Evolutionary conservation across 2,329 filamentous ascomycete species (phyloP), one percentile per base, ranked within the genome.

Genomic region (Teratosphaeriaceae sp.): DNA sequence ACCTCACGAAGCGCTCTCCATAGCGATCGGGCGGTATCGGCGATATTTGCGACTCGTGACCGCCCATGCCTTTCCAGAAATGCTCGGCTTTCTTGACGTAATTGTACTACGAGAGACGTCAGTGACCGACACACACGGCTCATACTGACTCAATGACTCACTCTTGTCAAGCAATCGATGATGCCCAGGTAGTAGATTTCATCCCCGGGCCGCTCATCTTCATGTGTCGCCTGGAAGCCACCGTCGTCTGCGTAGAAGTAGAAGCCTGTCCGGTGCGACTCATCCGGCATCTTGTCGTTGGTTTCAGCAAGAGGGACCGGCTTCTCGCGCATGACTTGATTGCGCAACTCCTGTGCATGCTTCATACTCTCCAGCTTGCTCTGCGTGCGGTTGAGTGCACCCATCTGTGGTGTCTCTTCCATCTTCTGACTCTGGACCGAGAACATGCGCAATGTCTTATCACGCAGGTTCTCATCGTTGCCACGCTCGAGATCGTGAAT

Each of bases 111-210:
- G 6, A 38, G 3, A 20, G 7, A 36, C 15, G 21, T 35, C 9
- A 23, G 31, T 44, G 19, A 46, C 16, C 15, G 5, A 34, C 5
- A 6, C 15, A 4, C 5, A 3, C 15, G 31, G 5, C 19, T 8
- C 39, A 8, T 13, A 3, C 7, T 12, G 16, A 22, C 20, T 16
- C 24, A 6, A 42, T 15, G 41, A 78, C 86, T 79, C 76, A 94
- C 88, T 64, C 96, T 88, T 56, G 92, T 98, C 57, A 98, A 73
- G 65, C 92, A 98, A 67, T 98, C 92, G 64, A 98, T 98, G 56
- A 98, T 94, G 26, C 92, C 94, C 6, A 98, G 79, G 62, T 98
- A 98, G 66, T 98, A 98, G 31, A 98, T 88, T 66, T 95, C 88
- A 42, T 96, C 87, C 2, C 84, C 89, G 1, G 85, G 80, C 13